phyloP scores from a whole-genome alignment of 2,329 filamentous ascomycete genomes.

The Zymoseptoria tritici region DNA sequence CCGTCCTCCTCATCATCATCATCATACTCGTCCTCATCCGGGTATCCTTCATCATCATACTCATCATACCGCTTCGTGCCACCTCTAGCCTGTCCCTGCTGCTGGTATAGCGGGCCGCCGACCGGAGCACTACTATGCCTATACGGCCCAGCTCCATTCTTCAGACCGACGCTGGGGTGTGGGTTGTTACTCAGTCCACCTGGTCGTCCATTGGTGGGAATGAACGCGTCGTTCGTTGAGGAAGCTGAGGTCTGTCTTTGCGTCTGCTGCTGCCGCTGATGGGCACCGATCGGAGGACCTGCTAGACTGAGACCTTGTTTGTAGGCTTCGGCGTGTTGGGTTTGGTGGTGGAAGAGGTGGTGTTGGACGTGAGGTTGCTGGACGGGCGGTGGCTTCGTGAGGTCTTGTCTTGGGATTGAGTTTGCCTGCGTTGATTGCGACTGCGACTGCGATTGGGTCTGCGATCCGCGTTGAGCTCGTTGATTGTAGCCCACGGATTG shows the following conservation, averaged over 20 bases:
- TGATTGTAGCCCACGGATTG: neutral
- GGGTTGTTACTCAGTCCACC: neutral
- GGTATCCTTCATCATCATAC: conserved; percentile 9
- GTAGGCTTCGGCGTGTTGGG: conserved; percentile 7
- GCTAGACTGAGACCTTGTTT: conserved; percentile 19
- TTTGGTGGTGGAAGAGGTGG: neutral
- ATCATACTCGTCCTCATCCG: conserved; percentile 18
- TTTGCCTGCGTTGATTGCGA: neutral
- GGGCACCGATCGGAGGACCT: conserved; percentile 19
- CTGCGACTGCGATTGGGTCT: neutral
- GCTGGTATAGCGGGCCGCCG: neutral
- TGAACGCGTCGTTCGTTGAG: neutral
- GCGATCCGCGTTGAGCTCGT: too few relatives aligned
- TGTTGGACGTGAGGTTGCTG: neutral
- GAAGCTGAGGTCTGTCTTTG: conserved; percentile 1
- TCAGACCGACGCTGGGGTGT: conserved; percentile 7
- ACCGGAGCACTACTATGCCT: conserved; percentile 5
- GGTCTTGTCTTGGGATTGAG: conserved; percentile 3
- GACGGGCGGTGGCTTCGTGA: conserved; percentile 1
- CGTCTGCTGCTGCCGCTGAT: conserved; percentile 4
- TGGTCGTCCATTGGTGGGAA: conserved; percentile 15
- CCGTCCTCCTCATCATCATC: conserved; percentile 19
- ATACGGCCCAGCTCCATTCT: conserved; percentile 4
- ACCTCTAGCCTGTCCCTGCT: neutral
- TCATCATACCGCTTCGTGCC: neutral